A percentile compares a stretch with the other conserved stretches of the same genome.
Evolutionary conservation across 2,329 filamentous ascomycete species (phyloP).

Genomic region (Colletotrichum echinochloae): DNA sequence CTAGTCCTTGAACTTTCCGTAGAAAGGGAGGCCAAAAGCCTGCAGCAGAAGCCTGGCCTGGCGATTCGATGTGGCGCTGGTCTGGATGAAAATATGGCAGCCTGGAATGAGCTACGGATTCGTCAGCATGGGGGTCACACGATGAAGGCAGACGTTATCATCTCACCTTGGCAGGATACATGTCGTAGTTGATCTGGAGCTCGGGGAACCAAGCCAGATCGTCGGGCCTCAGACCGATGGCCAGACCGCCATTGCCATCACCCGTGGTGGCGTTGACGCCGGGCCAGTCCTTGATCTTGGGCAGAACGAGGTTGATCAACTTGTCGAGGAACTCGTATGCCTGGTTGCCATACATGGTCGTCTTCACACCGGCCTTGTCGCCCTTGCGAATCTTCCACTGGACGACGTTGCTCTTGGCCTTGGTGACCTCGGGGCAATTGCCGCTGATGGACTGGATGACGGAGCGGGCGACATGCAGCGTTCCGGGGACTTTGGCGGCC

Average conservation of each 20-base stretch:
- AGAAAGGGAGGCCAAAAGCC: slow-evolving; percentile 72
- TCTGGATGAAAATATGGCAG: slow-evolving; percentile 85
- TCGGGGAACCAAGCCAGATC: slow-evolving; percentile 90
- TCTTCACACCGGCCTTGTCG: slow-evolving; percentile 80
- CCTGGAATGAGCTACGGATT: slow-evolving; percentile 78
- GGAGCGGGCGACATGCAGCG: slow-evolving; percentile 86
- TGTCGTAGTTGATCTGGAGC: slow-evolving; percentile 92
- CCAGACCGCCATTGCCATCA: slow-evolving; percentile 88
- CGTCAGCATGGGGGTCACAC: slow-evolving; percentile 67
- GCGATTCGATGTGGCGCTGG: slow-evolving; percentile 84
- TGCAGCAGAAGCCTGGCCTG: slow-evolving; percentile 80
- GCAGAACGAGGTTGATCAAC: slow-evolving; percentile 88
- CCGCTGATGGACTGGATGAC: slow-evolving; percentile 88
- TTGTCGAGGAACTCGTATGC: slow-evolving; percentile 94
- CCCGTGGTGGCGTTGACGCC: slow-evolving; percentile 76
- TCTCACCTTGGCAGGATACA: slow-evolving; percentile 64
- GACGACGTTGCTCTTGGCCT: slow-evolving; percentile 75
- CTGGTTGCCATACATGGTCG: slow-evolving; percentile 79
- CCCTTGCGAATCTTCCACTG: slow-evolving; percentile 81
- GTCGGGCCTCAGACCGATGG: slow-evolving; percentile 81
- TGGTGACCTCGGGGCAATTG: slow-evolving; percentile 76
- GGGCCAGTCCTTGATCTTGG: slow-evolving; percentile 95
- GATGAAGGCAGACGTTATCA: slow-evolving; percentile 18
- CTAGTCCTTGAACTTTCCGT: slow-evolving; percentile 73
- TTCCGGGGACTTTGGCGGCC: slow-evolving; percentile 76